Conservation (phyloP, 2,329 filamentous ascomycete species). For the Ceratocystis lukuohia region DNA sequence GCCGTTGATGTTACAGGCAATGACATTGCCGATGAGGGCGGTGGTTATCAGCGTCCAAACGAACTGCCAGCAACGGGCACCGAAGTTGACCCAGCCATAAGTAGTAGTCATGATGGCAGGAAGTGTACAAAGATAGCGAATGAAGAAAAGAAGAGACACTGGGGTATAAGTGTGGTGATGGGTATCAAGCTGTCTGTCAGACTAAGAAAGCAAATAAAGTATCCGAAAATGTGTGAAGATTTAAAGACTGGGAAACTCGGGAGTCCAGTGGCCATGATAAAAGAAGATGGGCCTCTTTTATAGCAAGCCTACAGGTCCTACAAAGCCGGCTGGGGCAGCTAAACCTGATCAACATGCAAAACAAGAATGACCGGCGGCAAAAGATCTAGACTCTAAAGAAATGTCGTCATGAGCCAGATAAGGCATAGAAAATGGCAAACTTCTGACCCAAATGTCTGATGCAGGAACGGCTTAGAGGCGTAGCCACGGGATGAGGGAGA, state of each 20-base stretch:
- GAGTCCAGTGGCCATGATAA: not conserved
- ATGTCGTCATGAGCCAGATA: not conserved
- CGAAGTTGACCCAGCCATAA: slow-evolving; percentile 29
- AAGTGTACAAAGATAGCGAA: not conserved
- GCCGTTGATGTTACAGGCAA: slow-evolving; percentile 36
- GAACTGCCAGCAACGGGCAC: slow-evolving; percentile 37
- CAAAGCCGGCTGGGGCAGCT: not conserved
- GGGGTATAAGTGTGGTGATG: not conserved
- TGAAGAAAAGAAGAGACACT: not conserved
- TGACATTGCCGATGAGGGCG: slow-evolving; percentile 45
- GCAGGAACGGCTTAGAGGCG: not conserved
- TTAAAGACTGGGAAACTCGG: not conserved
- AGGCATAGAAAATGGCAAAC: not conserved
- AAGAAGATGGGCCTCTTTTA: not conserved
- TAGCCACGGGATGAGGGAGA: not conserved
- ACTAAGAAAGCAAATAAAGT: no score
- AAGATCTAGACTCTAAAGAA: not conserved
- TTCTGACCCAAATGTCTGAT: not conserved
- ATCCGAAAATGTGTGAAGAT: no score
- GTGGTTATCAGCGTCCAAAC: slow-evolving; percentile 41
- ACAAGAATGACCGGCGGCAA: not conserved
- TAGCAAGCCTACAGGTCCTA: not conserved
- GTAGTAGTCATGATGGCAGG: slow-evolving; percentile 26
- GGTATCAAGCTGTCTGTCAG: not conserved
- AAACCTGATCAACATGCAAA: not conserved